Percentiles rank a stretch among this genome's conserved stretches.
These are phyloP conservation scores for Punica granatum DNA, from an alignment of 345 rosid genomes.

Conservation along the genomic window DNA sequence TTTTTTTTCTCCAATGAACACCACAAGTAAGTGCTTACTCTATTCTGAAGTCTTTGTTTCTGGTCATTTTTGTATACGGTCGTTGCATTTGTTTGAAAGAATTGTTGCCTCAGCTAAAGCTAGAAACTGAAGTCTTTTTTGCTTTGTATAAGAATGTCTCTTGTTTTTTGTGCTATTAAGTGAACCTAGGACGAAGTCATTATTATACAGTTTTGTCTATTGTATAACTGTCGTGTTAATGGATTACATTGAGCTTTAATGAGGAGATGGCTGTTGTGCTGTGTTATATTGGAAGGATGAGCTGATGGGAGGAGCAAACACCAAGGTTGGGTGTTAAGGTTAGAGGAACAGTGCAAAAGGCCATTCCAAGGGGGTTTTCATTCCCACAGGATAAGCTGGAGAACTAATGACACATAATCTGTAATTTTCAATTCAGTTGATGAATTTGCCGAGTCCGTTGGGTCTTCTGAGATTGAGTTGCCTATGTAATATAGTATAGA, in stretches of 20 bases:
- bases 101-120: neutral
- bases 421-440: neutral
- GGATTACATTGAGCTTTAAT: too few species aligned
- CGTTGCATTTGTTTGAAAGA: neutral
- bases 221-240: neutral
- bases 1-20: slow-evolving; percentile 86
- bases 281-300: too few species aligned
- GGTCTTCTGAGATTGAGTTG: neutral
- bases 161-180: neutral
- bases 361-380: too few species aligned
- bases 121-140: neutral
- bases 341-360: too few species aligned
- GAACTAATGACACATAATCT: too few species aligned
- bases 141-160: neutral
- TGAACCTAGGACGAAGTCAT: neutral
- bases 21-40: slow-evolving; percentile 56
- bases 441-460: too few species aligned
- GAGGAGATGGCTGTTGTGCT: too few species aligned
- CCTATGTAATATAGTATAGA: neutral
- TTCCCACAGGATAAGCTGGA: too few species aligned
- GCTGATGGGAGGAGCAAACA: too few species aligned
- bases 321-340: too few species aligned
- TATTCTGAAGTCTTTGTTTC: neutral
- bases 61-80: neutral
- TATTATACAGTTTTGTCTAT: neutral